Percentiles rank a stretch among this genome's conserved stretches.
Evolutionary conservation across 2,329 filamentous ascomycete genomes (phyloP).

Genomic region (Apiospora pterosperma): DNA sequence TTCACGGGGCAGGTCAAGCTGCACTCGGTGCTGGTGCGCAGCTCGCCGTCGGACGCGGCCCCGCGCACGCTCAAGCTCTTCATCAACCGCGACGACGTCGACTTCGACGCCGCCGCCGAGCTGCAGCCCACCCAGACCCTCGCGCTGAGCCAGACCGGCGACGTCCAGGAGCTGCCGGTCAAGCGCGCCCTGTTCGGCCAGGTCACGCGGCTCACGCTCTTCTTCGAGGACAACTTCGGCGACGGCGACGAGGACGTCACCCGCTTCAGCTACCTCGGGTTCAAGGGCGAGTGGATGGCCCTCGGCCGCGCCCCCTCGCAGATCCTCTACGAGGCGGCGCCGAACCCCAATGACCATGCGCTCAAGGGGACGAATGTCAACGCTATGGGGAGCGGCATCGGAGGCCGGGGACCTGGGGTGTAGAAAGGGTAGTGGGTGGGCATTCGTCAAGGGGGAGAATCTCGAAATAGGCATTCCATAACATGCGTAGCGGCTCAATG

Average conservation of each 20-base stretch:
- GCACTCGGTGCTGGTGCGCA: conserved; percentile 82
- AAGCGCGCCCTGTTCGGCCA: conserved; percentile 86
- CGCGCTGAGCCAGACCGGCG: conserved; percentile 71
- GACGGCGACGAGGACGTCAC: conserved; percentile 78
- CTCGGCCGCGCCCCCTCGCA: conserved; percentile 78
- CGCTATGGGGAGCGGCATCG: conserved; percentile 53
- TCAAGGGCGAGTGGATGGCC: conserved; percentile 92
- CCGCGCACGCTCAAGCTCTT: conserved; percentile 84
- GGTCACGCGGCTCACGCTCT: conserved; percentile 77
- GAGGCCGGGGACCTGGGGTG: conserved; percentile 35
- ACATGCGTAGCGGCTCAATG: neutral
- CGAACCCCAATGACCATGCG: conserved; percentile 85
- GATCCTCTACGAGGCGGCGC: conserved; percentile 90
- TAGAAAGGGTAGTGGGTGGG: conserved; percentile 11
- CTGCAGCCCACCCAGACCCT: conserved; percentile 70
- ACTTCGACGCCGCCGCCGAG: conserved; percentile 75
- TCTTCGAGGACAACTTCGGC: conserved; percentile 89
- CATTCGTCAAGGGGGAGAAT: too few species aligned
- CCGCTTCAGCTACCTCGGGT: conserved; percentile 77
- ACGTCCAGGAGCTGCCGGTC: conserved; percentile 84
- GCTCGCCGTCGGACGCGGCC: conserved; percentile 65
- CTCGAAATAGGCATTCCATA: neutral
- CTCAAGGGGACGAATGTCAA: conserved; percentile 55
- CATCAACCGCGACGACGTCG: conserved; percentile 81
- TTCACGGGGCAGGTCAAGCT: conserved; percentile 94